A percentile compares a stretch with the other conserved stretches of the same genome.
phyloP scores from a whole-genome alignment of 306 rosid genomes.

The Dalbergia cochinchinensis region DNA sequence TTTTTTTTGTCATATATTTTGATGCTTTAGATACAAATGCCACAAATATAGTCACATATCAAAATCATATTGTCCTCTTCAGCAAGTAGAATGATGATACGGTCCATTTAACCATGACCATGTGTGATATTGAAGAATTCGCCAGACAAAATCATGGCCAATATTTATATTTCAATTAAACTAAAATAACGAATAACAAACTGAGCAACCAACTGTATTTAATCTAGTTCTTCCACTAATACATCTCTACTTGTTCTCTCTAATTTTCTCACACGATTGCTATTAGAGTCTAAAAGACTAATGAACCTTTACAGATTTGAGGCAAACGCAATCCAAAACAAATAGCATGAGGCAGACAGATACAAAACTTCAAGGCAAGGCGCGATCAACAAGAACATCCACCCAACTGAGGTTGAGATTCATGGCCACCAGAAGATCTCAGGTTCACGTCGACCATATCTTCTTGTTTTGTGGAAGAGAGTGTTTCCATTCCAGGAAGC shows the following conservation, averaged over 20 bases:
- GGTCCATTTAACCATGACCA: background rate
- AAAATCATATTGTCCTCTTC: too few species aligned
- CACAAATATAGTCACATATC: too few species aligned
- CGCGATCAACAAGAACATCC: constrained; percentile 74
- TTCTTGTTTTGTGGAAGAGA: constrained; percentile 85
- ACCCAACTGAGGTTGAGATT: constrained; percentile 68
- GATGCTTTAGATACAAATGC: too few species aligned
- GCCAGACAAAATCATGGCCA: too few species aligned
- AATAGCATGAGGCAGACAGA: constrained; percentile 40
- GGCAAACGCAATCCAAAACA: constrained; percentile 47
- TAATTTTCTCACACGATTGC: constrained; percentile 38
- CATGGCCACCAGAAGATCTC: constrained; percentile 62
- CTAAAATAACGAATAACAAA: constrained; percentile 41
- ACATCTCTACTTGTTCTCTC: constrained; percentile 45
- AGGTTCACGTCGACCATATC: constrained; percentile 95
- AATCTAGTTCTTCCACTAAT: constrained; percentile 17
- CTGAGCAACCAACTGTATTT: constrained; percentile 1
- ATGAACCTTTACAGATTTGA: constrained; percentile 55
- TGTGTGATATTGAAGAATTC: background rate
- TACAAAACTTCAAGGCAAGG: constrained; percentile 46
- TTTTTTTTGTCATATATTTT: too few species aligned
- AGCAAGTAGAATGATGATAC: too few species aligned
- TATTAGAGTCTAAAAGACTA: constrained; percentile 49
- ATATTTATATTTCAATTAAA: background rate
- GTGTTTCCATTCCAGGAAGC: constrained; percentile 94